Percentiles rank a stretch among this genome's conserved stretches.
Conservation (phyloP, 805 yeast species). For the Metschnikowia continentalis region DNA sequence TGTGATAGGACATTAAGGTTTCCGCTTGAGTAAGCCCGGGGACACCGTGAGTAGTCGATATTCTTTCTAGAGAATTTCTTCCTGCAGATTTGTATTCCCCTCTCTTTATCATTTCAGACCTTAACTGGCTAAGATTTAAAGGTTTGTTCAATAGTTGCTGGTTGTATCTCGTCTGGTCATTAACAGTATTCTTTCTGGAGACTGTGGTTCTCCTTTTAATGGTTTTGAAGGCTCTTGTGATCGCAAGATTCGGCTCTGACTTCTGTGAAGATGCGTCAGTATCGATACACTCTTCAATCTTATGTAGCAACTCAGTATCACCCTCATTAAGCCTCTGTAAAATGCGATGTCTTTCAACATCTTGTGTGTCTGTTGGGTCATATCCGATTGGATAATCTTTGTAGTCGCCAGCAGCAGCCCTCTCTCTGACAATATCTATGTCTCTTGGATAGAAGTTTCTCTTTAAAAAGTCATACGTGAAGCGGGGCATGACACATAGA, state of each 20-base stretch:
- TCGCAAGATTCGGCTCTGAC: constrained; percentile 13
- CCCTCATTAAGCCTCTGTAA: constrained; percentile 29
- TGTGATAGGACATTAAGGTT: constrained; percentile 41
- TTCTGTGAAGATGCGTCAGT: constrained; percentile 9
- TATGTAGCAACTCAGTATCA: constrained; percentile 33
- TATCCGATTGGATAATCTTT: constrained; percentile 45
- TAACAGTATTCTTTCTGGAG: constrained; percentile 19
- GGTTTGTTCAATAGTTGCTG: constrained; percentile 29
- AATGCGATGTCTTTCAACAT: constrained; percentile 36
- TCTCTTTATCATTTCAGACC: constrained; percentile 34
- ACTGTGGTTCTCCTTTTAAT: constrained; percentile 33
- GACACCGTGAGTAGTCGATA: constrained; percentile 43
- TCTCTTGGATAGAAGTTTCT: constrained; percentile 59
- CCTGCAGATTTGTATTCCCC: constrained; percentile 35
- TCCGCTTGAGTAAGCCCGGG: constrained; percentile 51
- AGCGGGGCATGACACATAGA: constrained; percentile 57
- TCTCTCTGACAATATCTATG: constrained; percentile 67
- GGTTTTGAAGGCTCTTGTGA: constrained; percentile 27
- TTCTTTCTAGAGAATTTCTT: constrained; percentile 36
- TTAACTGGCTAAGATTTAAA: constrained; percentile 30
- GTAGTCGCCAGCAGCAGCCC: constrained; percentile 50
- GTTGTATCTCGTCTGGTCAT: constrained; percentile 18
- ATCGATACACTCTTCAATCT: constrained; percentile 28
- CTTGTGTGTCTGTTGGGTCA: constrained; percentile 50
- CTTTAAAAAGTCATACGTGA: constrained; percentile 45